Base-by-base conservation (phyloP, 345 rosid species). In the Aurinia saxatilis region DNA sequence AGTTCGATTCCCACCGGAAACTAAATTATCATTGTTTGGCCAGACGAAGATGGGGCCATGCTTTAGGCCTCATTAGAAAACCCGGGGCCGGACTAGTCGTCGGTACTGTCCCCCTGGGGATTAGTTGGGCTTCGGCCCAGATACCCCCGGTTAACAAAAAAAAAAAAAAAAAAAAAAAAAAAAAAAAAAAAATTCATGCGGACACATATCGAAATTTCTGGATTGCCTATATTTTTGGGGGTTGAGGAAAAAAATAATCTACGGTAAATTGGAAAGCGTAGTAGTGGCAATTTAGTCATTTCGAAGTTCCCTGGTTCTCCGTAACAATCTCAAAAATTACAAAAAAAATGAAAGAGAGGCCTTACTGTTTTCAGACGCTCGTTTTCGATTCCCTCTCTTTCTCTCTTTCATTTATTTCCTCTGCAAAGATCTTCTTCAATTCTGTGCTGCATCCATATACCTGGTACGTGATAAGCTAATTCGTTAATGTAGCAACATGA, bases 281-380 rank as follows among this genome's bases (percentile, higher is more conserved):
- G 9, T 8, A 39, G 50, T 25, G 66, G 47, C 3, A 63, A 17
- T 27, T 13, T 15, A 1, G 75, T 65, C 11, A 72, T 51, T 72
- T 25, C 0, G 0, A 0, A 25, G 40, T 72, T 50, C 16, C 3
- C 10, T 47, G 75, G 71, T 51, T 59, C 62, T 45, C 71, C 76
- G 60, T 59, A 65, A 72, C 67, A 59, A n/a, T 72, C 76, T 65
- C 67, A 34, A 55, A 56, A 56, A 10, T n/a, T 21, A 21, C 2
- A 21, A 21, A 4, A 21, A 21, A 4, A n/a, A n/a, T n/a, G n/a
- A 10, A 25, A 44, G 5, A 13, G 23, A 40, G 36, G 14, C 6
- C 50, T 50, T 33, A 40, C 33, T 49, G 40, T 18, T 58, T 59
- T 57, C 12, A 13, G 60, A 71, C 50, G 61, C 62, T 65, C 75